These are phyloP conservation scores for Umbellularia californica DNA, from an alignment of 164 flowering plant genomes.

Conservation along the genomic window DNA sequence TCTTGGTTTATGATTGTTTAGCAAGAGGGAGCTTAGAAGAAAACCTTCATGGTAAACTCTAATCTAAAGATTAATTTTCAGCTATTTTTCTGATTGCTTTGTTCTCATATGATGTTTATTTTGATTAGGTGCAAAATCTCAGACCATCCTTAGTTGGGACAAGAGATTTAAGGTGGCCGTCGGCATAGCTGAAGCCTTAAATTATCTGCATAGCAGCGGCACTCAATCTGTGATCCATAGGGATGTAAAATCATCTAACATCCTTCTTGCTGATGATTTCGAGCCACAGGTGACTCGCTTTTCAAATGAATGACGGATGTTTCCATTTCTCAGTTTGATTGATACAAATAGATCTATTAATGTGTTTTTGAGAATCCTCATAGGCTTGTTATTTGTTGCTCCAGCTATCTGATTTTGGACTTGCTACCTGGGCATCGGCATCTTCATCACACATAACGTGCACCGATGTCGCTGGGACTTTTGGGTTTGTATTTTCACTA, in stretches of 20 bases:
- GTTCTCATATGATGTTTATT: neutral
- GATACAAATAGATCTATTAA: neutral
- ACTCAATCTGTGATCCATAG: conserved; percentile 79
- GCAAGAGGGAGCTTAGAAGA: conserved; percentile 92
- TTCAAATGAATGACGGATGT: neutral
- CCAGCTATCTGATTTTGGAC: conserved; percentile 97
- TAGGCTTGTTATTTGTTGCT: neutral
- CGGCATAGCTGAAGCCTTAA: conserved; percentile 89
- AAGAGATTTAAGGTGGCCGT: conserved; percentile 83
- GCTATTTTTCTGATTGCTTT: neutral
- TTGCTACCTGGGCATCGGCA: conserved; percentile 76
- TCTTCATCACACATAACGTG: conserved; percentile 60
- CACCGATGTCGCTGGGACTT: conserved; percentile 91
- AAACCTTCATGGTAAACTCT: conserved; percentile 68
- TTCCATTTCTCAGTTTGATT: neutral
- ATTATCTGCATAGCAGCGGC: conserved; percentile 59
- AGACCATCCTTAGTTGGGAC: conserved; percentile 60
- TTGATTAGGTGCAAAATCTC: conserved; percentile 24
- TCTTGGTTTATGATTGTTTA: conserved; percentile 76
- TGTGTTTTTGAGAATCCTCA: neutral
- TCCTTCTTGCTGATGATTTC: conserved; percentile 78
- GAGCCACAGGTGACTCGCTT: conserved; percentile 60
- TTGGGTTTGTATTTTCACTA: conserved; percentile 54
- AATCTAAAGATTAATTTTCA: neutral
- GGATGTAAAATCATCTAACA: conserved; percentile 96